A percentile compares a stretch with the other conserved stretches of the same genome.
phyloP scores from a whole-genome alignment of 2,329 filamentous ascomycete genomes.

The Fusarium hainanense region DNA sequence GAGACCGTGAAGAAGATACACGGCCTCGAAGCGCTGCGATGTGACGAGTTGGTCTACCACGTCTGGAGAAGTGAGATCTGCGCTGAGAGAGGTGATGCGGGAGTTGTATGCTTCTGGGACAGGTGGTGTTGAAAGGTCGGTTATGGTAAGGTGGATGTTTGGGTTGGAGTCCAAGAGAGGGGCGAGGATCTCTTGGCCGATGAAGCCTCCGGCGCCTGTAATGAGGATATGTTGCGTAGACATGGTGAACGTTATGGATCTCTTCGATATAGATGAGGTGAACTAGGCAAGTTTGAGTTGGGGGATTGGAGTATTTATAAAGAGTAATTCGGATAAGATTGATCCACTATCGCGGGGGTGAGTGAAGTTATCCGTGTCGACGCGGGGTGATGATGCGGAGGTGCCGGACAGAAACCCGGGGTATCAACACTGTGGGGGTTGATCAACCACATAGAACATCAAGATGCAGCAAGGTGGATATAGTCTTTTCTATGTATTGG shows the following conservation, averaged over 20 bases:
- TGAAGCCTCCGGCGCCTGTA: slow-evolving; percentile 72
- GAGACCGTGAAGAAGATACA: slow-evolving; percentile 72
- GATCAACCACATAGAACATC: not conserved
- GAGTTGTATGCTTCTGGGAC: slow-evolving; percentile 56
- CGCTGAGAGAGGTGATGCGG: slow-evolving; percentile 40
- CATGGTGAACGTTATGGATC: slow-evolving; percentile 20
- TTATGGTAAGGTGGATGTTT: slow-evolving; percentile 61
- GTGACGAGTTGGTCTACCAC: slow-evolving; percentile 46
- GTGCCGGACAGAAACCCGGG: slow-evolving; percentile 36
- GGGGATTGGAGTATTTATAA: slow-evolving; percentile 2
- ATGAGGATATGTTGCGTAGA: slow-evolving; percentile 61
- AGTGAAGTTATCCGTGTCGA: slow-evolving; percentile 24
- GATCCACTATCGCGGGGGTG: slow-evolving; percentile 35
- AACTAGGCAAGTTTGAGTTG: not conserved
- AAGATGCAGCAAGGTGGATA: not conserved
- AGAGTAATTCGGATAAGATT: slow-evolving; percentile 5
- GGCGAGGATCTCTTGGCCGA: slow-evolving; percentile 69
- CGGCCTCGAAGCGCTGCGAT: slow-evolving; percentile 53
- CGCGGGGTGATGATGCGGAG: slow-evolving; percentile 34
- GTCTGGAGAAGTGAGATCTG: slow-evolving; percentile 40
- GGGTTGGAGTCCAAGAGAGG: slow-evolving; percentile 60
- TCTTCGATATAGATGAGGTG: not conserved
- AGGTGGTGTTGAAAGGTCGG: slow-evolving; percentile 65
- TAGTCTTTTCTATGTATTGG: not conserved
- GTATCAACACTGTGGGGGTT: not conserved